Percentiles rank a stretch among this genome's conserved stretches.
phyloP scores from a whole-genome alignment of 2,329 filamentous ascomycete species.

The Alternaria sp. region DNA sequence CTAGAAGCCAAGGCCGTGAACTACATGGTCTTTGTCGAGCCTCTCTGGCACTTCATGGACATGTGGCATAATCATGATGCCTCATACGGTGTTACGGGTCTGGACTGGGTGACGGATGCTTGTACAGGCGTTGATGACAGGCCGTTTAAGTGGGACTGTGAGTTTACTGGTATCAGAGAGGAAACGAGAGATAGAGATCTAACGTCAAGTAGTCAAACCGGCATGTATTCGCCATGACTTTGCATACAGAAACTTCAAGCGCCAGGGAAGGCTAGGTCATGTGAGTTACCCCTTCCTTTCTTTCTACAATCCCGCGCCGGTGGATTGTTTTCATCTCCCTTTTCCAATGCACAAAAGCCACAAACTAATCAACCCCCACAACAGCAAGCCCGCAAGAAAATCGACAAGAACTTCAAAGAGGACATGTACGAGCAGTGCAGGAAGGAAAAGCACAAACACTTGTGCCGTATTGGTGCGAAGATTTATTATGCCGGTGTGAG shows the following conservation, averaged over 20 bases:
- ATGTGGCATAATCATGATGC: background rate
- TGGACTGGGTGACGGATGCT: background rate
- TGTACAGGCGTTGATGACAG: background rate
- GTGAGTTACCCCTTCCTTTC: background rate
- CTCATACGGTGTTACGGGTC: background rate
- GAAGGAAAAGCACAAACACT: background rate
- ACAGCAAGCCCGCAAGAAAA: background rate
- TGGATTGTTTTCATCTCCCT: no score
- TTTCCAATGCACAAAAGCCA: background rate
- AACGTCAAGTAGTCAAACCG: background rate
- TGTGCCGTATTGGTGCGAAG: background rate
- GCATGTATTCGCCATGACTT: background rate
- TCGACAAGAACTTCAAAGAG: background rate
- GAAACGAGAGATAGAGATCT: background rate
- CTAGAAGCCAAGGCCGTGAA: background rate
- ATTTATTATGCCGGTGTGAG: background rate
- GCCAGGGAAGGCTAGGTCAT: background rate
- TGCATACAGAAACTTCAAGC: background rate
- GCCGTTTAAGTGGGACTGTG: constrained; percentile 3
- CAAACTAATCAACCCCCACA: background rate
- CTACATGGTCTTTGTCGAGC: background rate
- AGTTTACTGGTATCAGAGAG: background rate
- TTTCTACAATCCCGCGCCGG: background rate
- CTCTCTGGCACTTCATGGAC: background rate
- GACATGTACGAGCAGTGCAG: background rate